Base-by-base conservation (phyloP, 768 basidiomycete genomes). In the Mycena rebaudengoi region DNA sequence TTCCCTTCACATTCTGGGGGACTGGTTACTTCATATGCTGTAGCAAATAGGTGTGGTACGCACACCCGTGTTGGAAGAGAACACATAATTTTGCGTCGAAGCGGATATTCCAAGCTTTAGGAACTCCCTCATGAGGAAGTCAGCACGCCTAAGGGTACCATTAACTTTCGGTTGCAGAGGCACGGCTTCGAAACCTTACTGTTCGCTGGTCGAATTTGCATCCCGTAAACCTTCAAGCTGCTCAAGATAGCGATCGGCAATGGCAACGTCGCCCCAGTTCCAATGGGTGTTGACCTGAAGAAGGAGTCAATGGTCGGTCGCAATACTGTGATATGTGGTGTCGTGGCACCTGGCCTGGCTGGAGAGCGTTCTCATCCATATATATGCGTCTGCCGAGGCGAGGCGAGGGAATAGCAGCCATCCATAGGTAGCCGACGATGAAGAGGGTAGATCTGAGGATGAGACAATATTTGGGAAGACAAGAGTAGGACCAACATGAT, bases 301-400 rank as follows among this genome's bases (percentile, higher is more conserved):
- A 10, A 29, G 56, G 25, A 16, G 44, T 33, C 48, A 18, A 48
- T 16, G 26, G 20, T 25, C 11, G 25, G n/a, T 21, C 21, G 30
- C 33, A 49, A 50, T n/a, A n/a, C n/a, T n/a, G n/a, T 45, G 2
- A 43, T 45, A 60, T 8, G 32, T 53, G 35, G 20, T 35, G 39
- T 11, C 64, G 14, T 54, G 70, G 49, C 69, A 96, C 96, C 81
- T 97, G 95, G 6, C 86, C 90, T 11, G 98, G 96, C 71, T 96
- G 94, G 20, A 99, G 78, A 1, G 98, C 97, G 74, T 99, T 98
- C 79, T 99, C 98, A 74, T 97, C 95, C 50, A 97, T 91, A 73
- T 95, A 97, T 10, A 89, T 92, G 10, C 79, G 75, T 65, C 87
- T 83, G 18, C 88, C 89, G 5, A 96, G 81, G 1, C 78, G 78